phyloP scores from a whole-genome alignment of 148 eudicot genomes.

The Heliamphora exappendiculata region DNA sequence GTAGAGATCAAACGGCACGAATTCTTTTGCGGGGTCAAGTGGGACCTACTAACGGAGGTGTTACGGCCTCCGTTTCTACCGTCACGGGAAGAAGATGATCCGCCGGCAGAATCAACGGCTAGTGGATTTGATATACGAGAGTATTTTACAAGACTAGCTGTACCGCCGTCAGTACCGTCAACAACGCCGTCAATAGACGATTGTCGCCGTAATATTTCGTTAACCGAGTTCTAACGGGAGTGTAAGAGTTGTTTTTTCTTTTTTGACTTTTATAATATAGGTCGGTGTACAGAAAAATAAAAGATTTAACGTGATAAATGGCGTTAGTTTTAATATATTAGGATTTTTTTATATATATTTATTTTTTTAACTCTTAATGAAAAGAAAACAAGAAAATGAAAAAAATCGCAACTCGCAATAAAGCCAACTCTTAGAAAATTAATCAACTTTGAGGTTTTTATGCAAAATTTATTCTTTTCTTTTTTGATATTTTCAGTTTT shows the following conservation, averaged over 20 bases:
- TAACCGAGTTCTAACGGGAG: constrained; percentile 42
- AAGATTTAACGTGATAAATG: constrained; percentile 18
- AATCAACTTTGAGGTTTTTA: too few relatives aligned
- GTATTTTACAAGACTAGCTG: constrained; percentile 36
- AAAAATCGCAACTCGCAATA: too few relatives aligned
- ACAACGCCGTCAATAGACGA: constrained; percentile 27
- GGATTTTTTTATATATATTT: too few relatives aligned
- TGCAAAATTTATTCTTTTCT: too few relatives aligned
- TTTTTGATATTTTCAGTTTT: too few relatives aligned
- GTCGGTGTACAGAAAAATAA: constrained; percentile 19
- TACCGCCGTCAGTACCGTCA: constrained; percentile 25
- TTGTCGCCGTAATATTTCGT: constrained; percentile 19
- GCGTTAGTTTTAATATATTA: too few relatives aligned
- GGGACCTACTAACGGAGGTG: constrained; percentile 69
- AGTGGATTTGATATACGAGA: constrained; percentile 40
- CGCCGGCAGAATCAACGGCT: constrained; percentile 4
- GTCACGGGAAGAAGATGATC: constrained; percentile 15
- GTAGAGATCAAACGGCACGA: constrained; percentile 57
- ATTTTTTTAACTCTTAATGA: too few relatives aligned
- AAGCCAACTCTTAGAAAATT: too few relatives aligned
- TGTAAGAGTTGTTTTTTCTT: not conserved
- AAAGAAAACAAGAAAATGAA: too few relatives aligned
- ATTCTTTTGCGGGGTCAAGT: constrained; percentile 62
- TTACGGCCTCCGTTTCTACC: constrained; percentile 77
- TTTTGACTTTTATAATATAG: constrained; percentile 1